Conservation (phyloP, 371 early-diverging fungal genomes). For the Mucor piriformis region DNA sequence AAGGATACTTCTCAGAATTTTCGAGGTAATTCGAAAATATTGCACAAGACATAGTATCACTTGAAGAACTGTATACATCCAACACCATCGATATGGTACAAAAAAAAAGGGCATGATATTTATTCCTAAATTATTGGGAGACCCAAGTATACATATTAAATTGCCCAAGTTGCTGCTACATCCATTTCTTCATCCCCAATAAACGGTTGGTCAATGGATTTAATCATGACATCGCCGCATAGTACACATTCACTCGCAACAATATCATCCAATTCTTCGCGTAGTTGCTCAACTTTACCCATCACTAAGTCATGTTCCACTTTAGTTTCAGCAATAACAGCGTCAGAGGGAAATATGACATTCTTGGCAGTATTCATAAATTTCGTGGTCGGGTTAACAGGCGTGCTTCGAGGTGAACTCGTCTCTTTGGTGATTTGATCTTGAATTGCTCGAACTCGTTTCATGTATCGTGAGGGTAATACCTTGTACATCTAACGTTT, state of each 20-base stretch:
- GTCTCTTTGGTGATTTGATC: slow-evolving; percentile 56
- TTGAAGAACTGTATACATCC: too few relatives aligned
- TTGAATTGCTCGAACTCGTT: slow-evolving; percentile 55
- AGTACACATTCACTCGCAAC: slow-evolving; percentile 33
- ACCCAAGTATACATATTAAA: too few relatives aligned
- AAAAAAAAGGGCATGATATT: too few relatives aligned
- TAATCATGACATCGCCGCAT: slow-evolving; percentile 91
- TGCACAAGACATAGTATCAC: too few relatives aligned
- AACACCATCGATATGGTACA: too few relatives aligned
- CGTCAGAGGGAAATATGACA: slow-evolving; percentile 34
- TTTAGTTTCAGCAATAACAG: slow-evolving; percentile 20
- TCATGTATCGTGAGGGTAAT: slow-evolving; percentile 40
- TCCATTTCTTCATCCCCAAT: slow-evolving; percentile 61
- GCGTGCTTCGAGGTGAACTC: slow-evolving; percentile 3
- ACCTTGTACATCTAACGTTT: slow-evolving; percentile 35
- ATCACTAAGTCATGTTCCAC: slow-evolving; percentile 74
- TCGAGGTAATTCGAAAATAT: too few relatives aligned
- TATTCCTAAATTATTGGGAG: too few relatives aligned
- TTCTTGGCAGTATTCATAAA: slow-evolving; percentile 48
- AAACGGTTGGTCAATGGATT: slow-evolving; percentile 77
- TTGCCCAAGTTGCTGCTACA: slow-evolving; percentile 55
- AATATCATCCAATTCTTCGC: slow-evolving; percentile 27
- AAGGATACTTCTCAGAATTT: too few relatives aligned
- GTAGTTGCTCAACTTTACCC: slow-evolving; percentile 66
- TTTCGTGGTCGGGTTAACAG: slow-evolving; percentile 31